Evolutionary conservation across 2,329 filamentous ascomycete species (phyloP).

Genomic region (Erysiphe pisi): DNA sequence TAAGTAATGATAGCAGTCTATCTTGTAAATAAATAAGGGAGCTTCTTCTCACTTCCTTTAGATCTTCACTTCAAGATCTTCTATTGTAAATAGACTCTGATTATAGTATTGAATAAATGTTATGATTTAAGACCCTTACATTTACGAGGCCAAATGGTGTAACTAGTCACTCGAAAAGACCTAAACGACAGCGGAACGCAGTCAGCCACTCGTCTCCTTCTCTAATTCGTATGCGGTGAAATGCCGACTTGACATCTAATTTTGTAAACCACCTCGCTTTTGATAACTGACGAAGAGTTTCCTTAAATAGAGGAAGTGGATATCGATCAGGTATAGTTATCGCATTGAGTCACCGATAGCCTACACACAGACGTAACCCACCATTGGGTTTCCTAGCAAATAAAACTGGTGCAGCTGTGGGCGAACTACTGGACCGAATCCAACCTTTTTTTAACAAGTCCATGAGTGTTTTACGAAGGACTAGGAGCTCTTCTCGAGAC

Average conservation of each 20-base stretch:
- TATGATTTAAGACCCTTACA: background rate
- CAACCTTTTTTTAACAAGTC: background rate
- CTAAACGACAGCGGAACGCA: background rate
- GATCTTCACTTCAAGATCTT: too few species aligned
- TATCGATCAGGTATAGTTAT: constrained; percentile 20
- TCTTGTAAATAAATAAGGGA: too few species aligned
- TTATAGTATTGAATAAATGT: too few species aligned
- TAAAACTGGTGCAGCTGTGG: background rate
- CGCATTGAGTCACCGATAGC: background rate
- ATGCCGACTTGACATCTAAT: constrained; percentile 19
- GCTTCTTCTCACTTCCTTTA: too few species aligned
- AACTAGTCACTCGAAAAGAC: constrained; percentile 19
- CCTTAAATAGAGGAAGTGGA: constrained; percentile 23
- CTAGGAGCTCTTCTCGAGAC: background rate
- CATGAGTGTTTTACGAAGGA: background rate
- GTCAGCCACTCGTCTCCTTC: background rate
- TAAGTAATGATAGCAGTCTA: too few species aligned
- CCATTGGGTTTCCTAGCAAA: constrained; percentile 1
- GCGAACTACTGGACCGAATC: background rate
- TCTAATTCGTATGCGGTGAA: constrained; percentile 18
- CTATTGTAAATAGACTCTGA: too few species aligned
- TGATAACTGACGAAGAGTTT: background rate
- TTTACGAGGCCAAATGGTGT: constrained; percentile 27
- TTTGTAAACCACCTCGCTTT: constrained; percentile 23
- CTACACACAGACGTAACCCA: background rate